phyloP scores from a whole-genome alignment of 2,329 filamentous ascomycete genomes.

The Xylariaceae sp. region DNA sequence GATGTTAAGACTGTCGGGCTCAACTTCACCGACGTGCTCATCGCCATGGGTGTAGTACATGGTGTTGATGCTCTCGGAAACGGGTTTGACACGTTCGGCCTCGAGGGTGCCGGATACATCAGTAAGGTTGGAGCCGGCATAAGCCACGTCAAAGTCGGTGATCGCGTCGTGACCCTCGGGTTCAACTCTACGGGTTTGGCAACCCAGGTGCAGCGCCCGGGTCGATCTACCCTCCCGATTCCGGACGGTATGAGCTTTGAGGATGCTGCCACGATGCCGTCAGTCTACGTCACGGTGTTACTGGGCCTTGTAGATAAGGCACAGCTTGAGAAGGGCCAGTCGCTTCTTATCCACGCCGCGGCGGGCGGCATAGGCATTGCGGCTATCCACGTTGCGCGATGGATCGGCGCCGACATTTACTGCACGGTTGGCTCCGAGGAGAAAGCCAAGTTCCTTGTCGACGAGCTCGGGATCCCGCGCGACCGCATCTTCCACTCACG shows the following conservation, averaged over 20 bases:
- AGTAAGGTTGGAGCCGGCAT: background rate
- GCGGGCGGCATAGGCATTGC: constrained; percentile 33
- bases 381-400: constrained; percentile 31
- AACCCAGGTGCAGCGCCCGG: background rate
- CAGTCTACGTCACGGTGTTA: constrained; percentile 39
- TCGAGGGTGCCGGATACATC: background rate
- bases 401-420: constrained; percentile 38
- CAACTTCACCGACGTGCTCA: background rate
- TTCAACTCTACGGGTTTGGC: background rate
- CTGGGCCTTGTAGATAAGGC: constrained; percentile 39
- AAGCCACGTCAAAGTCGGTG: background rate
- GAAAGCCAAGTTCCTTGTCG: constrained; percentile 39
- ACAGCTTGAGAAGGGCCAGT: constrained; percentile 34
- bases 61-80: background rate
- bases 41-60: background rate
- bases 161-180: background rate
- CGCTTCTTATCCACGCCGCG: constrained; percentile 35
- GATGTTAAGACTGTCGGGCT: background rate
- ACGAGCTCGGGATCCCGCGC: constrained; percentile 39
- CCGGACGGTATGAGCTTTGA: constrained; percentile 24
- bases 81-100: background rate
- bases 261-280: constrained; percentile 38
- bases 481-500: constrained; percentile 41
- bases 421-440: constrained; percentile 38
- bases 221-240: constrained; percentile 1